phyloP scores from a whole-genome alignment of 2,329 filamentous ascomycete genomes.

The Venturia oleaginea region DNA sequence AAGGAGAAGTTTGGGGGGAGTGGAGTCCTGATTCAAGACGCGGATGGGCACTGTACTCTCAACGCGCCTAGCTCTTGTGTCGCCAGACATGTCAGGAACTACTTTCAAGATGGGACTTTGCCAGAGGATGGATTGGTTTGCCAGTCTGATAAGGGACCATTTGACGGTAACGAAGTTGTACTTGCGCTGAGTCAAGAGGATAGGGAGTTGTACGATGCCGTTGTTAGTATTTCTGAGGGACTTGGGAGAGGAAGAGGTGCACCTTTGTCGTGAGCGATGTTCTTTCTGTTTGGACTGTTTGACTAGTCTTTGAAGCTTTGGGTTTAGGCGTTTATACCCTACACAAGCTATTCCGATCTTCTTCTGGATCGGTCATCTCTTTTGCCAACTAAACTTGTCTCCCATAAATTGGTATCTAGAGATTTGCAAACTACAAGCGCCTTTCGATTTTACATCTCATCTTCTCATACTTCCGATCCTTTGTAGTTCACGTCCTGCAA shows the following conservation, averaged over 20 bases:
- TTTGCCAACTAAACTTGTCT: too few relatives aligned
- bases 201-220: background rate
- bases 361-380: too few relatives aligned
- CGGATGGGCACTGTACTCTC: constrained; percentile 38
- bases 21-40: constrained; percentile 29
- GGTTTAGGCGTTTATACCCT: background rate
- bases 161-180: constrained; percentile 8
- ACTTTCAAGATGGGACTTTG: constrained; percentile 34
- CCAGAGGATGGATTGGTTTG: constrained; percentile 40
- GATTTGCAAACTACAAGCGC: too few relatives aligned
- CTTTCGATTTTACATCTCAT: too few relatives aligned
- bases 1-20: constrained; percentile 11
- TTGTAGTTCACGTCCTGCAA: too few relatives aligned
- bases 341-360: background rate
- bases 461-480: too few relatives aligned
- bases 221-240: background rate
- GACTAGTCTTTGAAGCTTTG: background rate
- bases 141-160: background rate
- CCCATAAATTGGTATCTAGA: too few relatives aligned
- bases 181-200: background rate
- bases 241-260: background rate
- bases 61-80: constrained; percentile 29
- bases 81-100: constrained; percentile 24
- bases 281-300: background rate
- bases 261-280: background rate